Evolutionary conservation across 1,284 basidiomycete genomes (phyloP).

Genomic region (Anthracocystis panici-leucophaei): DNA sequence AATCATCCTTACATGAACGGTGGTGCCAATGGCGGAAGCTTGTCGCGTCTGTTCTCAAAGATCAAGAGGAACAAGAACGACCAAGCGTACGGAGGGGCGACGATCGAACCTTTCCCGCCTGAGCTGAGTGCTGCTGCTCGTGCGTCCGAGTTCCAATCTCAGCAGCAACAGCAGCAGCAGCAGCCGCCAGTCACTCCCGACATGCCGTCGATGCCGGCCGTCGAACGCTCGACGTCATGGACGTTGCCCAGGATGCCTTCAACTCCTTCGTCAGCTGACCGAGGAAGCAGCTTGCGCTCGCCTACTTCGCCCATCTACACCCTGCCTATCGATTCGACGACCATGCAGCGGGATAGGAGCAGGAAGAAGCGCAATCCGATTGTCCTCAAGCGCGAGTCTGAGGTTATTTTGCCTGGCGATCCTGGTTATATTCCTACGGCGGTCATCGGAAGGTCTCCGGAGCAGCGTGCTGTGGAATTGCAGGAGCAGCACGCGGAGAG

Average conservation of each 20-base stretch:
- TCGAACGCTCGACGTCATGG: slow-evolving; percentile 27
- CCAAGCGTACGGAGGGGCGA: slow-evolving; percentile 30
- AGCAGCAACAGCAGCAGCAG: slow-evolving; percentile 1
- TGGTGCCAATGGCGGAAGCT: slow-evolving; percentile 28
- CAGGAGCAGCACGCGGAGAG: slow-evolving; percentile 2
- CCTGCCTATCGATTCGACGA: slow-evolving; percentile 46
- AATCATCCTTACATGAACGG: slow-evolving; percentile 48
- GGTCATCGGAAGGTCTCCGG: slow-evolving; percentile 21
- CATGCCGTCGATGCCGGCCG: slow-evolving; percentile 11
- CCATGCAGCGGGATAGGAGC: slow-evolving; percentile 21
- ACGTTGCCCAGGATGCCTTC: slow-evolving; percentile 28
- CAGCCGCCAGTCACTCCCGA: slow-evolving; percentile 17
- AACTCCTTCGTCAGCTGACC: slow-evolving; percentile 12
- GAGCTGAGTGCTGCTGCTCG: slow-evolving; percentile 19
- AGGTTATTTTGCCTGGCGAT: slow-evolving; percentile 40
- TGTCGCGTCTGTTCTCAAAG: slow-evolving; percentile 54
- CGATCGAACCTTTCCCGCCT: slow-evolving; percentile 49
- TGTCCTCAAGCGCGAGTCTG: slow-evolving; percentile 47
- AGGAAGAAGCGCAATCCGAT: slow-evolving; percentile 45
- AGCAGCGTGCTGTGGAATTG: slow-evolving; percentile 17
- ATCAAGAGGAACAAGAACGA: slow-evolving; percentile 45
- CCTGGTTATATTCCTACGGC: slow-evolving; percentile 25
- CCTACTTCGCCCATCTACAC: slow-evolving; percentile 29
- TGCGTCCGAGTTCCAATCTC: slow-evolving; percentile 5
- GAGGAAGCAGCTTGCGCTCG: slow-evolving; percentile 32